phyloP scores from a whole-genome alignment of 73 alveolate species.

The Stentor roeselii region DNA sequence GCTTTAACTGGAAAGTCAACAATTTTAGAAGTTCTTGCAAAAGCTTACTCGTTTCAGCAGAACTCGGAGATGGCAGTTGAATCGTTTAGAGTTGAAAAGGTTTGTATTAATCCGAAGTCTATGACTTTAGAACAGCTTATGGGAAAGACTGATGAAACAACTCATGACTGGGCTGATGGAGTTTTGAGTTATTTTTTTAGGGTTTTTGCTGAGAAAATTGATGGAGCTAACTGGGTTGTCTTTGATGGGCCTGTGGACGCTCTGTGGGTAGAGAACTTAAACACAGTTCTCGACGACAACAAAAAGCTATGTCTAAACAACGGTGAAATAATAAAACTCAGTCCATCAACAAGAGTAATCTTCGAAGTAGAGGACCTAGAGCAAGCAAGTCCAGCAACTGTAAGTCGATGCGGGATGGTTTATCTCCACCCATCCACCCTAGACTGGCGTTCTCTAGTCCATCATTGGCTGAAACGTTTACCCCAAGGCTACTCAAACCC shows the following conservation, averaged over 20 bases:
- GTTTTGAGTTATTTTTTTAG: conserved; percentile 81
- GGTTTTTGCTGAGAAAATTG: conserved; percentile 82
- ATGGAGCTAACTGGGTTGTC: conserved; percentile 89
- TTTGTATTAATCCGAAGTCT: conserved; percentile 88
- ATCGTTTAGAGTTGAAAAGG: conserved; percentile 52
- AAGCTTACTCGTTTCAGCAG: conserved; percentile 70
- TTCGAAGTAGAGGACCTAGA: conserved; percentile 92
- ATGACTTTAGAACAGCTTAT: conserved; percentile 82
- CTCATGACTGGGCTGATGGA: conserved; percentile 96
- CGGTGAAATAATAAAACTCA: conserved; percentile 69
- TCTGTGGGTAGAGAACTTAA: conserved; percentile 97
- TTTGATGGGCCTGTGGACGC: conserved; percentile 99
- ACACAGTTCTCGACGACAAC: conserved; percentile 95
- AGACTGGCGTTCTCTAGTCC: conserved; percentile 65
- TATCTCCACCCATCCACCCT: conserved; percentile 77
- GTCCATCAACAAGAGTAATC: conserved; percentile 84
- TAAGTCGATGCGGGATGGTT: conserved; percentile 67
- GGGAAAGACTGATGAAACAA: conserved; percentile 77
- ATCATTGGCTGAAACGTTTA: conserved; percentile 74
- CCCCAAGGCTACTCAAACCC: conserved; percentile 24
- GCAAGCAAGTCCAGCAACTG: conserved; percentile 95
- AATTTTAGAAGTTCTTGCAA: conserved; percentile 50
- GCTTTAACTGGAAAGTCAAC: conserved; percentile 76
- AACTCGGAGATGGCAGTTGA: conserved; percentile 28
- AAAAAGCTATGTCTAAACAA: conserved; percentile 86